Base-by-base conservation (phyloP, 495 filamentous ascomycete species). In the Coniosporium apollinis region DNA sequence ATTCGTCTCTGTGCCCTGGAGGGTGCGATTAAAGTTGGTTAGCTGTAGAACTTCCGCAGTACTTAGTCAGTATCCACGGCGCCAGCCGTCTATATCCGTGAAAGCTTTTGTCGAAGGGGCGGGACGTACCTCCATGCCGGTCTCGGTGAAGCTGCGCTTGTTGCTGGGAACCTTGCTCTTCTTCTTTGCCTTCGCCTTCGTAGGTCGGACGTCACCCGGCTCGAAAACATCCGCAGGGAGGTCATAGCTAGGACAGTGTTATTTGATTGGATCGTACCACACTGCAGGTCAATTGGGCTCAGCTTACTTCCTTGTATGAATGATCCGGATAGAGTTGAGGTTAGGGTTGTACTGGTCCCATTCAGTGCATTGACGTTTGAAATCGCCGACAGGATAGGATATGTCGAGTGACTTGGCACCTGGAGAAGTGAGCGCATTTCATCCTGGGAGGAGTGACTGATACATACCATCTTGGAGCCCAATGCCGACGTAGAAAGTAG, bases 161-260 rank as follows among this genome's bases (percentile, higher is more conserved):
- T 48, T 51, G 37, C 14, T 36, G 39, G 45, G 22, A 21, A 33
- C 31, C 31, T 51, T 53, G 22, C 45, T 38, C 33, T 36, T 42
- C 41, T 52, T 55, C 26, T 45, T 37, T 39, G 54, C 59, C 30
- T 52, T 50, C 3, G 46, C 24, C 19, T 48, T 47, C 2, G 32
- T 35, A 8, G 60, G 60, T 28, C 47, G 42, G 3, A 37, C 52
- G 55, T 97, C 89, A 40, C 84, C 85, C 3, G 73, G 58, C 39
- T 74, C 66, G 54, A 97, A 97, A 1, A 96, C 74, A 54, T 97
- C 84, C 34, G 76, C 72, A 14, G 89, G 91, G 14, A 97, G 64
- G 49, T 83, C 79, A 47, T 75, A 82, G 52, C 84, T 92, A 46
- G 22, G 22, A 44, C 36, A 30, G n/a, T n/a, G n/a, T n/a, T n/a